Conservation (phyloP, 106 monocot genomes). For the Amphibolis antarctica region DNA sequence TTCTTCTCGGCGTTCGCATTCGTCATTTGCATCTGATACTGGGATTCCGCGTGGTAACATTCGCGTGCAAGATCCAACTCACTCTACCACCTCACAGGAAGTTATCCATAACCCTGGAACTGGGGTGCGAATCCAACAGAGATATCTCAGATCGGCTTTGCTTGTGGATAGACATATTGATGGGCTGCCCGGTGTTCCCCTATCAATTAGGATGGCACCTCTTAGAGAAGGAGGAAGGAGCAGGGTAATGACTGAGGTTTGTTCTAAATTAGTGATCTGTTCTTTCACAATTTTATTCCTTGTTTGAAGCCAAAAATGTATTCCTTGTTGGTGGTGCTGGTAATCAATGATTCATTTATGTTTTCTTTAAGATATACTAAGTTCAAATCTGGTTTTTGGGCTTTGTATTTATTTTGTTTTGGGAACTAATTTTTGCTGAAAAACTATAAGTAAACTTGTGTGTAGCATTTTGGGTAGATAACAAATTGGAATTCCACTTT, state of each 20-base stretch:
- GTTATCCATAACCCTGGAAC: constrained; percentile 14
- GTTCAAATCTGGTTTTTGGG: no score
- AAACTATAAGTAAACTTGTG: no score
- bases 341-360: no score
- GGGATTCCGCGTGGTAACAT: constrained; percentile 20
- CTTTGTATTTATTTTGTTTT: no score
- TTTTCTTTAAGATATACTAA: no score
- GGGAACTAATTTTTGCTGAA: no score
- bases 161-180: constrained; percentile 37
- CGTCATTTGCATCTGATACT: constrained; percentile 23
- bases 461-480: no score
- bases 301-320: no score
- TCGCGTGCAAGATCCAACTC: constrained; percentile 20
- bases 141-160: constrained; percentile 31
- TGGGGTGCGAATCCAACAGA: constrained; percentile 19
- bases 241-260: constrained; percentile 56
- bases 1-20: constrained; percentile 9
- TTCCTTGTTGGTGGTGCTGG: no score
- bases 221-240: constrained; percentile 49
- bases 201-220: constrained; percentile 29
- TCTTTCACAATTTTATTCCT: not conserved
- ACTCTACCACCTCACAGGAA: constrained; percentile 20
- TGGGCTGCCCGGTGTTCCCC: constrained; percentile 24
- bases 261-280: not conserved
- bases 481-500: no score